A percentile compares a stretch with the other conserved stretches of the same genome.
These are phyloP conservation scores for Solanum tarijense DNA, from an alignment of 257 asterid species.

Conservation along the genomic window DNA sequence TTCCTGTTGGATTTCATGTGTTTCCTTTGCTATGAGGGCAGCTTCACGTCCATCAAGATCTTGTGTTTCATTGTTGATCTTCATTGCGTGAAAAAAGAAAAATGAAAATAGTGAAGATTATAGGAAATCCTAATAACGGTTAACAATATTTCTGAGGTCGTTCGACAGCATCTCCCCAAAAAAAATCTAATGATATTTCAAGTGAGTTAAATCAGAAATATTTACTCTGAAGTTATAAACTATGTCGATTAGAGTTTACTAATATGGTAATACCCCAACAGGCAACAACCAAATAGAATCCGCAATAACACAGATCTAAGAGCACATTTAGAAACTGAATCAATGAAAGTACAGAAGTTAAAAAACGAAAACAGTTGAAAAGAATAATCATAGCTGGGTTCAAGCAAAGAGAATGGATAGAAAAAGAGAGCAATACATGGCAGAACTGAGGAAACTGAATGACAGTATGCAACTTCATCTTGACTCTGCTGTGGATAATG, in stretches of 20 bases:
- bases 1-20: constrained; percentile 43
- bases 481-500: neutral
- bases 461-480: neutral
- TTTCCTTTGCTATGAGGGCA: constrained; percentile 68
- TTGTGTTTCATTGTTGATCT: constrained; percentile 65
- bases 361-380: neutral
- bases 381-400: neutral
- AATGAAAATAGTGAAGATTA: neutral
- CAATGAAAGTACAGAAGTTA: neutral
- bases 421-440: neutral
- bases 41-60: constrained; percentile 70
- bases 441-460: neutral
- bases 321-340: neutral
- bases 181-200: neutral
- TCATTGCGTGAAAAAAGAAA: constrained; percentile 6
- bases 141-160: neutral
- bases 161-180: neutral
- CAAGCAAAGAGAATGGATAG: neutral
- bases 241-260: neutral
- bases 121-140: neutral
- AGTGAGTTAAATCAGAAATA: neutral
- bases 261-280: neutral
- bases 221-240: neutral
- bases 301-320: neutral
- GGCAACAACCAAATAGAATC: neutral